Percentiles rank a stretch among this genome's conserved stretches.
These are phyloP conservation scores for Sequoiadendron giganteum DNA, from an alignment of 75 land plant genomes.

Conservation along the genomic window DNA sequence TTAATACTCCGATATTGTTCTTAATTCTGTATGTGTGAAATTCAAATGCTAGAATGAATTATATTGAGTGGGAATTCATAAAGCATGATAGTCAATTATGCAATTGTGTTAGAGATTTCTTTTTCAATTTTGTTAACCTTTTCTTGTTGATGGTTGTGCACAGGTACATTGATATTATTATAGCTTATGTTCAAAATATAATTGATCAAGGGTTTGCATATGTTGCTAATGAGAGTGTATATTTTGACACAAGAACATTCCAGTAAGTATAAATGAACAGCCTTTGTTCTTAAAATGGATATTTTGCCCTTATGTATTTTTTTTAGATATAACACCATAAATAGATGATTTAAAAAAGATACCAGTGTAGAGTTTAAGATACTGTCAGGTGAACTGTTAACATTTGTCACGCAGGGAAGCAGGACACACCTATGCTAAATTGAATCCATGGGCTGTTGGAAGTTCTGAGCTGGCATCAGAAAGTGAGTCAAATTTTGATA, in stretches of 20 bases:
- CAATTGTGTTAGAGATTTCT: not conserved
- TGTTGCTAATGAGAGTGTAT: conserved; percentile 44
- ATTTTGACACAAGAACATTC: conserved; percentile 47
- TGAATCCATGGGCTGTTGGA: conserved; percentile 50
- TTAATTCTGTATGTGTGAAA: not conserved
- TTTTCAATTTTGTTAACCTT: not conserved
- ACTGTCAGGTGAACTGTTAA: not conserved
- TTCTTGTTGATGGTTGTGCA: not conserved
- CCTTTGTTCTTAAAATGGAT: not conserved
- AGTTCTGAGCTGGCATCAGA: conserved; percentile 42
- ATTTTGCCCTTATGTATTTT: not conserved
- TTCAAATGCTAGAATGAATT: not conserved
- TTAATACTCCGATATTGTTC: not conserved
- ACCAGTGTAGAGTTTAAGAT: not conserved
- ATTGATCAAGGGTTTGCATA: conserved; percentile 34
- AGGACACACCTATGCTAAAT: conserved; percentile 46
- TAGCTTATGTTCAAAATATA: conserved; percentile 36
- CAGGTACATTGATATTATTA: conserved; percentile 44
- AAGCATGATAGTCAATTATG: not conserved
- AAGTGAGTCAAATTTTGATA: conserved; percentile 45
- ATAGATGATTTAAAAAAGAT: too few species aligned
- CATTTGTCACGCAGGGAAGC: conserved; percentile 24
- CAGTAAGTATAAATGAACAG: conserved; percentile 18
- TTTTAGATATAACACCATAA: too few species aligned
- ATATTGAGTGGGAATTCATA: not conserved